Percentiles rank a stretch among this genome's conserved stretches.
These are phyloP conservation scores for Hericium rajendrae DNA, from an alignment of 768 basidiomycete genomes.

Conservation along the genomic window DNA sequence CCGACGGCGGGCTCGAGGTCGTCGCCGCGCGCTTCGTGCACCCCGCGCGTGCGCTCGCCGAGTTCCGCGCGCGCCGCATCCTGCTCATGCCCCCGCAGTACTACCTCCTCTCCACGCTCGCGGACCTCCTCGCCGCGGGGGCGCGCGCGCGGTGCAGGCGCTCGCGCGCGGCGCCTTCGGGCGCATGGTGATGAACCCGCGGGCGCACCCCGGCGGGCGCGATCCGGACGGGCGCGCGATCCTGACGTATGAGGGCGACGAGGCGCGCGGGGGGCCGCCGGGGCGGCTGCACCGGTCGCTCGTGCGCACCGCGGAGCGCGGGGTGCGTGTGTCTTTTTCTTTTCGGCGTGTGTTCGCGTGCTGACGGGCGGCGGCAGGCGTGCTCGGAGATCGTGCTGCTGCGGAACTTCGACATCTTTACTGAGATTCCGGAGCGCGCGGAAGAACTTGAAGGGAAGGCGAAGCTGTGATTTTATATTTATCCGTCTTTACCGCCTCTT, in stretches of 20 bases:
- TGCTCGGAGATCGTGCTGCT: slow-evolving; percentile 41
- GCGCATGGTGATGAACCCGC: slow-evolving; percentile 49
- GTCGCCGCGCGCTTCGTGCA: slow-evolving; percentile 58
- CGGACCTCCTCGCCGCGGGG: slow-evolving; percentile 43
- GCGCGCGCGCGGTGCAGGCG: slow-evolving; percentile 30
- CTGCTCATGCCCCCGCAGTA: slow-evolving; percentile 67
- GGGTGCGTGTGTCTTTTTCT: slow-evolving; percentile 31
- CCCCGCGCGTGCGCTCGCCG: slow-evolving; percentile 41
- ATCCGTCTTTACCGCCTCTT: no score
- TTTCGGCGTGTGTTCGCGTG: neutral
- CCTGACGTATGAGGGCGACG: slow-evolving; percentile 64
- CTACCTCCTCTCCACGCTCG: slow-evolving; percentile 56
- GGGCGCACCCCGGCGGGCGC: slow-evolving; percentile 27
- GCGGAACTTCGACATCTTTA: slow-evolving; percentile 60
- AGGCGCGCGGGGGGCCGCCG: slow-evolving; percentile 47
- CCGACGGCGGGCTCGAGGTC: slow-evolving; percentile 65
- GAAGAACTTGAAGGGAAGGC: neutral
- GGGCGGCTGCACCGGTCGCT: slow-evolving; percentile 53
- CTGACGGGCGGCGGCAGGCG: slow-evolving; percentile 24
- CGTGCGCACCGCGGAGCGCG: slow-evolving; percentile 37
- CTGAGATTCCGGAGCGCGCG: slow-evolving; percentile 26
- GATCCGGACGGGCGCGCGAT: slow-evolving; percentile 33
- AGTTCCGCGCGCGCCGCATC: slow-evolving; percentile 41
- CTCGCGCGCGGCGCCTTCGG: slow-evolving; percentile 53
- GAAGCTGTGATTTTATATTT: neutral